Base-by-base conservation (phyloP, 805 yeast species). In the Ogataea glucozyma region DNA sequence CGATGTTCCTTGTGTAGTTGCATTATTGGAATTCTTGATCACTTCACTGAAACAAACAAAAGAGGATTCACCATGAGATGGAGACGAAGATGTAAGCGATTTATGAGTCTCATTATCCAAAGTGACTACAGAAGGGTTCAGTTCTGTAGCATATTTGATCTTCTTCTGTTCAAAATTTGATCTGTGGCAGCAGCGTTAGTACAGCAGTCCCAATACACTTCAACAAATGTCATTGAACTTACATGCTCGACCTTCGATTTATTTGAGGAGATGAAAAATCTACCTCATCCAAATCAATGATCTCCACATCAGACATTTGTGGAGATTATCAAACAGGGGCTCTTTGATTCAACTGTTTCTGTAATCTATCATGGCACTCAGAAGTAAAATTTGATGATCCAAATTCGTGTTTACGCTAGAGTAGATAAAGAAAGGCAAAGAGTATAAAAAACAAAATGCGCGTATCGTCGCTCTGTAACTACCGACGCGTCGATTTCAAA, bases 291-390 rank as follows among this genome's bases (percentile, higher is more conserved):
- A 41, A 18, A 23, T 41, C 45, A 6, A 41, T 34, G 9, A 41
- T 23, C 24, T 41, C 45, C 4, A 36, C 31, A n/a, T 41, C 45
- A 8, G 45, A 36, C 45, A 41, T 41, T 13, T 31, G 24, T 19
- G 7, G 12, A 11, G n/a, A n/a, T n/a, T n/a, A n/a, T n/a, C n/a
- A n/a, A n/a, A n/a, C n/a, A n/a, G n/a, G n/a, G n/a, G n/a, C n/a
- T n/a, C n/a, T n/a, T n/a, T n/a, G n/a, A n/a, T n/a, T n/a, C n/a
- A n/a, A n/a, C n/a, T n/a, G n/a, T n/a, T n/a, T n/a, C n/a, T n/a
- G n/a, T n/a, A n/a, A n/a, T n/a, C n/a, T n/a, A n/a, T n/a, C n/a
- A n/a, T n/a, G n/a, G n/a, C n/a, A n/a, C n/a, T n/a, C n/a, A n/a
- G n/a, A n/a, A n/a, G n/a, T n/a, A n/a, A n/a, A n/a, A n/a, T n/a